These are phyloP conservation scores for Calonectria hawksworthii DNA, from an alignment of 2,329 filamentous ascomycete genomes.

Conservation along the genomic window DNA sequence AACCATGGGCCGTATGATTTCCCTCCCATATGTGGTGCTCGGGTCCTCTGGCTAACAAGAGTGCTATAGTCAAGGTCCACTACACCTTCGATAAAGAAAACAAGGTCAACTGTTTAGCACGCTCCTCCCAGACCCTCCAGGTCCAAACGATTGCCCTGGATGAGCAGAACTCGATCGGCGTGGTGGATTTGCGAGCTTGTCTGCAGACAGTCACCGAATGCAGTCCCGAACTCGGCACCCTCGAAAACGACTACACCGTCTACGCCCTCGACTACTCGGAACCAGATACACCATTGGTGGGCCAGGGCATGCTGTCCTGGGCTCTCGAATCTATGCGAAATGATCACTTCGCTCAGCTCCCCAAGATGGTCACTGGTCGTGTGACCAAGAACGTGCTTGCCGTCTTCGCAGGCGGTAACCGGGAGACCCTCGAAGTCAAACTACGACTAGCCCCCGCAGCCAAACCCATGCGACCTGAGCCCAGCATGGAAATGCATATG, in stretches of 20 bases:
- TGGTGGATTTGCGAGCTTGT: constrained; percentile 89
- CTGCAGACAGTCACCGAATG: constrained; percentile 82
- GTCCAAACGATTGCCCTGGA: constrained; percentile 87
- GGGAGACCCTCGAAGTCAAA: constrained; percentile 94
- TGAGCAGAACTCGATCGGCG: constrained; percentile 84
- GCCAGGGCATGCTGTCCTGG: constrained; percentile 95
- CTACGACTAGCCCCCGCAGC: constrained; percentile 86
- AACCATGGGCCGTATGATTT: constrained; percentile 75
- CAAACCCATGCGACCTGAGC: constrained; percentile 59
- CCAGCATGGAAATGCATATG: constrained; percentile 42
- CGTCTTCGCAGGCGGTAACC: constrained; percentile 84
- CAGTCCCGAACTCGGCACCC: constrained; percentile 85
- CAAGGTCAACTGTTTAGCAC: constrained; percentile 90
- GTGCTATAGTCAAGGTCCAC: constrained; percentile 85
- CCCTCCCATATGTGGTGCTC: constrained; percentile 14
- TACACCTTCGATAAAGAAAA: constrained; percentile 95
- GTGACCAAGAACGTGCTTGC: constrained; percentile 89
- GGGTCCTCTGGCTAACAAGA: constrained; percentile 36
- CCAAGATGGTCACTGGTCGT: constrained; percentile 87
- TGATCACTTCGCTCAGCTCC: constrained; percentile 65
- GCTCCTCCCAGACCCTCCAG: constrained; percentile 83
- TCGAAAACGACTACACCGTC: constrained; percentile 88
- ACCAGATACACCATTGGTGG: constrained; percentile 91
- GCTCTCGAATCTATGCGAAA: constrained; percentile 67
- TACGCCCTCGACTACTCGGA: constrained; percentile 98